Evolutionary conservation across 2,329 filamentous ascomycete genomes (phyloP), one percentile per base, ranked within the genome.

Genomic region (Trichophyton mentagrophytes): DNA sequence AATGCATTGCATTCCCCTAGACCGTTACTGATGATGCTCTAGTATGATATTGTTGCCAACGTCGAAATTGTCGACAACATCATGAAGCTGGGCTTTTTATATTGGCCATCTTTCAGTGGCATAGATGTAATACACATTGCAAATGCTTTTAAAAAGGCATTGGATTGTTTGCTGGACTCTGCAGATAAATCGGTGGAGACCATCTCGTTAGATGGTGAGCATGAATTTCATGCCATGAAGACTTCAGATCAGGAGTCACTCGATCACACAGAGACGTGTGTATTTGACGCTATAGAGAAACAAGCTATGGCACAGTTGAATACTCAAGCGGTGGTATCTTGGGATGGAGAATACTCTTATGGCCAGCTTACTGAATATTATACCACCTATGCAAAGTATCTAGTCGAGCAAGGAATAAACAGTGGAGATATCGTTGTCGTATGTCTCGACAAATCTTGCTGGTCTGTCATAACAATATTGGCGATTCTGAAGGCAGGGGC

Each of bases 311-410:
- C 11, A 36, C 15, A 57, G 9, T 53, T 61, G 22, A 55, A 60
- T 11, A 22, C 57, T 20, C 55, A 56, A 25, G 69, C 69, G 7
- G 62, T 70, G n/a, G 56, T 60, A 46, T 66, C 69, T 1, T 71
- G 68, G 69, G 70, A 72, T 61, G 69, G 70, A 6, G 60, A 64
- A 7, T 62, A 69, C 15, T 66, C 69, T 0, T 72, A 69, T 49
- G 57, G 25, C 2, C 60, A 72, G 51, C 47, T 72, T 30, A 66
- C 70, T 11, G 66, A 62, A 7, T 67, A 73, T 62, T 72, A 63
- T 62, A 71, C 58, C 61, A 66, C 22, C 59, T 64, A 66, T 47
- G 67, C 70, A 6, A 56, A 47, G 15, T 30, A 55, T 11, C 36
- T 61, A 1, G n/a, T 59, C 8, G 9, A 40, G 5, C n/a, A 59